phyloP scores from a whole-genome alignment of 2,329 filamentous ascomycete genomes.

The Madurella fahalii region DNA sequence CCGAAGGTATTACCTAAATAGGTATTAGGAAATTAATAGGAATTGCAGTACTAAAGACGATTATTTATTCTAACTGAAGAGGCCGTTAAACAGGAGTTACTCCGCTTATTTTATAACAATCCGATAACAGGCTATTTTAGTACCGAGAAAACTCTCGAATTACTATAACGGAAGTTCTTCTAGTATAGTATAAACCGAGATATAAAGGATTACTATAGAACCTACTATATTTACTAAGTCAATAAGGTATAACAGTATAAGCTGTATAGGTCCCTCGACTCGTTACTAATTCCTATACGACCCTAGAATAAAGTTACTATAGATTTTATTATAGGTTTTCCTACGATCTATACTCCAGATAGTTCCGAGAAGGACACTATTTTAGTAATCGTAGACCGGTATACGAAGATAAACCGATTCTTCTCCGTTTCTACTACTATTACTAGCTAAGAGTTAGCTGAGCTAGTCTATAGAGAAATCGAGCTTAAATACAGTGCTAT shows the following conservation, averaged over 20 bases:
- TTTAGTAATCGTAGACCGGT: not conserved
- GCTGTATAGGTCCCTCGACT: not conserved
- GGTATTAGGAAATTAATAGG: not conserved
- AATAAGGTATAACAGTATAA: not conserved
- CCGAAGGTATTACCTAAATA: too few relatives aligned
- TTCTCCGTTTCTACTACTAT: not conserved
- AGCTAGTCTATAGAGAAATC: not conserved
- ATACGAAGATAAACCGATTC: constrained; percentile 1
- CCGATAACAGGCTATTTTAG: not conserved
- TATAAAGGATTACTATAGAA: not conserved
- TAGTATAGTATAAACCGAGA: not conserved
- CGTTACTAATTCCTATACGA: not conserved
- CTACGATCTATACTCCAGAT: not conserved
- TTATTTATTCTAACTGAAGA: not conserved
- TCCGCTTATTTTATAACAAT: not conserved
- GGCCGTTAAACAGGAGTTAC: not conserved
- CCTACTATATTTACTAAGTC: not conserved
- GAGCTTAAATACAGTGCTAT: not conserved
- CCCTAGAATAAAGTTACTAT: not conserved
- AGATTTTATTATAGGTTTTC: constrained; percentile 1
- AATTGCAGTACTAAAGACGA: not conserved
- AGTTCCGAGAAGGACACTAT: not conserved
- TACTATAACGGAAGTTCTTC: not conserved
- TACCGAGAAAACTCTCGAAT: not conserved
- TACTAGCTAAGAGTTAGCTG: not conserved